These are phyloP conservation scores for Fusarium hostae DNA, from an alignment of 2,329 filamentous ascomycete genomes.

Conservation along the genomic window DNA sequence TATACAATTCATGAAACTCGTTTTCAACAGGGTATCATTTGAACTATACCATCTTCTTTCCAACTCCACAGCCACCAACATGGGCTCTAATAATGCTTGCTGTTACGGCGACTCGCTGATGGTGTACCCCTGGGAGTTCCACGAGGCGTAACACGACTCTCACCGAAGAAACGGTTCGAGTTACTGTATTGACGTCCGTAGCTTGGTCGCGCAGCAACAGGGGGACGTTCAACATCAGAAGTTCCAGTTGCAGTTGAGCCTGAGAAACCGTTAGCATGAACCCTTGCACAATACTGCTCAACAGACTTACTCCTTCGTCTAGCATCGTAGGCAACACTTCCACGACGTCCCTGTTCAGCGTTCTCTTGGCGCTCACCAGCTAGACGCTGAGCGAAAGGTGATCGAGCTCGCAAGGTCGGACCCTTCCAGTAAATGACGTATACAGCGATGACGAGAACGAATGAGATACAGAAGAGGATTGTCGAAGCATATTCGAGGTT, in stretches of 20 bases:
- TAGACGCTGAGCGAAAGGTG: conserved; percentile 73
- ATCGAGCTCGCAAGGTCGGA: conserved; percentile 67
- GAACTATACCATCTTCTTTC: background rate
- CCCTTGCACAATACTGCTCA: rapidly evolving
- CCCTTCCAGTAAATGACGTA: conserved; percentile 76
- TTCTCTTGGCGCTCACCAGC: conserved; percentile 55
- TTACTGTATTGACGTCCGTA: conserved; percentile 51
- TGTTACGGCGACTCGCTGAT: conserved; percentile 47
- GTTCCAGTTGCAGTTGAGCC: conserved; percentile 40
- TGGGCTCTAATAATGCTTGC: background rate
- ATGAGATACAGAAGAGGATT: conserved; percentile 71
- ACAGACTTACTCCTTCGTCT: conserved; percentile 44
- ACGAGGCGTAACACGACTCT: conserved; percentile 54
- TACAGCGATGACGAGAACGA: conserved; percentile 70
- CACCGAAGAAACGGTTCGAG: conserved; percentile 55
- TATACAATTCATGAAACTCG: background rate
- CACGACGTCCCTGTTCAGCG: conserved; percentile 44
- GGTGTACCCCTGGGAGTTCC: conserved; percentile 53
- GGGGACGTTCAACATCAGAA: conserved; percentile 21
- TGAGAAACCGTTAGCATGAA: conserved; percentile 22
- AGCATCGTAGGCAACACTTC: conserved; percentile 42
- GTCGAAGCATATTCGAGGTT: conserved; percentile 70
- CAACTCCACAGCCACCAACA: background rate
- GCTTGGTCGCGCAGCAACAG: conserved; percentile 24
- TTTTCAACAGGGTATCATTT: conserved; percentile 15